phyloP scores from a whole-genome alignment of 2,329 filamentous ascomycete species.

The Paraphaeosphaeria sporulosa region DNA sequence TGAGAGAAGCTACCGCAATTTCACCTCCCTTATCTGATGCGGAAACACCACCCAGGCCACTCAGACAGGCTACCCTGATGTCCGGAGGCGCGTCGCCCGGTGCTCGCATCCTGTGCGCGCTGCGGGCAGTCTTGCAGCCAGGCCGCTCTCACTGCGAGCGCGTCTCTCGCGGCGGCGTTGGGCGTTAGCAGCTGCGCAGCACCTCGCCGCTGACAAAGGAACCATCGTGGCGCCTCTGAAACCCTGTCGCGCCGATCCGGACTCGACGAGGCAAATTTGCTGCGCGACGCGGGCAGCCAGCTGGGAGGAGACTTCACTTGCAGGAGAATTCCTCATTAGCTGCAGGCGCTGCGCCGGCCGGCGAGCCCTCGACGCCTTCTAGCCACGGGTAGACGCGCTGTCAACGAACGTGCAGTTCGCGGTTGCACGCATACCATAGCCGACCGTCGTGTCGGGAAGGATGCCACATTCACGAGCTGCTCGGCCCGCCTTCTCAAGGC shows the following conservation, averaged over 20 bases:
- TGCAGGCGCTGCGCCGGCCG: background rate
- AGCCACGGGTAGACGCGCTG: background rate
- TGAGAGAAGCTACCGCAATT: conserved; percentile 7
- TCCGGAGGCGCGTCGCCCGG: conserved; percentile 4
- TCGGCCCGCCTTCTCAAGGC: background rate
- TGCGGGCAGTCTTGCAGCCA: background rate
- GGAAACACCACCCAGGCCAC: conserved; percentile 19
- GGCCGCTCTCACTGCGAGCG: background rate
- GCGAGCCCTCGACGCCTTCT: background rate
- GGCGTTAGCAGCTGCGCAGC: conserved; percentile 3
- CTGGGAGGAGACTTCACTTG: background rate
- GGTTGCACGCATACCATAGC: conserved; percentile 1
- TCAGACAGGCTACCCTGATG: conserved; percentile 3
- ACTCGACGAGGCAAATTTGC: conserved; percentile 3
- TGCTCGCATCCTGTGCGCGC: background rate
- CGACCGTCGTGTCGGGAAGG: conserved; percentile 11
- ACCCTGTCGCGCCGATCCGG: conserved; percentile 12
- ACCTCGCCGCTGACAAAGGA: conserved; percentile 6
- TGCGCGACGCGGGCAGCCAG: background rate
- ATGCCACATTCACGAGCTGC: conserved; percentile 3
- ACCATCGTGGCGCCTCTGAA: conserved; percentile 11
- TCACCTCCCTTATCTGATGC: conserved; percentile 13
- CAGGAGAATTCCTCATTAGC: background rate
- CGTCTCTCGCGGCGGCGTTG: background rate
- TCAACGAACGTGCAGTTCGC: background rate